phyloP scores from a whole-genome alignment of 2,329 filamentous ascomycete genomes.

The Colletotrichum coccodes region DNA sequence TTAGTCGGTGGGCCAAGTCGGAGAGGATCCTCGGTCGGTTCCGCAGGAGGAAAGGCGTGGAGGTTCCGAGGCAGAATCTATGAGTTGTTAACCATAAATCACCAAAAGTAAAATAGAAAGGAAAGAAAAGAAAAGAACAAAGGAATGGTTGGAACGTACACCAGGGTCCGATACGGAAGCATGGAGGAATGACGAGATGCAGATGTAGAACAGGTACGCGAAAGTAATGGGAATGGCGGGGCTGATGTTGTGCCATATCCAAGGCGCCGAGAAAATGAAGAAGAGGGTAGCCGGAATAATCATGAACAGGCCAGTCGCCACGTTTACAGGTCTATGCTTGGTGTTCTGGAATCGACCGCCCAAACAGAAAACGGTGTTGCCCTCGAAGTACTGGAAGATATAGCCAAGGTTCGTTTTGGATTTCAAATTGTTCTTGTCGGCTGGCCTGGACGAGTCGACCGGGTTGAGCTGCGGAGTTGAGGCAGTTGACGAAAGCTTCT shows the following conservation, averaged over 20 bases:
- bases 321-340: conserved; percentile 86
- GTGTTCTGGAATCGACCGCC: conserved; percentile 91
- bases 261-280: conserved; percentile 85
- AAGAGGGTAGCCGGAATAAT: conserved; percentile 84
- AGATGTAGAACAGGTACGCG: conserved; percentile 90
- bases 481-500: conserved; percentile 84
- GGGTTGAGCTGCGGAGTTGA: conserved; percentile 76
- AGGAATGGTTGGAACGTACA: conserved; percentile 73
- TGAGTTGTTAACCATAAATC: background rate
- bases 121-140: no score
- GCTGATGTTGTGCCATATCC: conserved; percentile 86
- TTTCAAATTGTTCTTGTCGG: conserved; percentile 22
- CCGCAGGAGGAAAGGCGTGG: conserved; percentile 83
- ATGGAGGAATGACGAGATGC: conserved; percentile 92
- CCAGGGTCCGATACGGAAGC: conserved; percentile 93
- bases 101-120: conserved; percentile 8
- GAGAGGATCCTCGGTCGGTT: conserved; percentile 83
- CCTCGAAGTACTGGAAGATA: conserved; percentile 81
- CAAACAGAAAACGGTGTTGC: conserved; percentile 90
- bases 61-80: conserved; percentile 93
- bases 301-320: conserved; percentile 85
- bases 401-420: conserved; percentile 59
- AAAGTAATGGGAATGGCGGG: conserved; percentile 91
- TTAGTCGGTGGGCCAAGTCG: conserved; percentile 85
- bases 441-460: conserved; percentile 47